phyloP scores from a whole-genome alignment of 1,139 yeast species.

The Geotrichum klebahnii region DNA sequence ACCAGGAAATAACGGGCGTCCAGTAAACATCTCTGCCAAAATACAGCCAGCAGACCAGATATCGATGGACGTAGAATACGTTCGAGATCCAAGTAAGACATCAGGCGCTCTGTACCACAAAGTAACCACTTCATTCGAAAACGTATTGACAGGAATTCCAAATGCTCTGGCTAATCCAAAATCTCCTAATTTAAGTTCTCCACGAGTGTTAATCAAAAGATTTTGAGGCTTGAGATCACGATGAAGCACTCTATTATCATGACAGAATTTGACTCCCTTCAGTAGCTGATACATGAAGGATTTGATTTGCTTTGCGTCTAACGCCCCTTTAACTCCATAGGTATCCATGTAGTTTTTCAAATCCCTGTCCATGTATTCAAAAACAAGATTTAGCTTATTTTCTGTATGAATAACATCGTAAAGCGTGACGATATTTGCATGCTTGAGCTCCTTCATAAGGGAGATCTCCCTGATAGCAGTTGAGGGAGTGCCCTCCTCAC shows the following conservation, averaged over 20 bases:
- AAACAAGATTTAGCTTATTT: slow-evolving; percentile 86
- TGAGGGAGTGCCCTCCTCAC: slow-evolving; percentile 97
- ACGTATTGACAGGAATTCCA: slow-evolving; percentile 96
- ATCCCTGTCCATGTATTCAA: slow-evolving; percentile 91
- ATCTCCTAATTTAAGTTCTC: slow-evolving; percentile 92
- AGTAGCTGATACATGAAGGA: slow-evolving; percentile 89
- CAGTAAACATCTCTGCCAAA: slow-evolving; percentile 96
- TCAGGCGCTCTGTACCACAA: slow-evolving; percentile 99
- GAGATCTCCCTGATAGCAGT: slow-evolving; percentile 97
- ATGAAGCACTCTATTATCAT: slow-evolving; percentile 89
- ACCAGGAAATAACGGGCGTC: slow-evolving; percentile 96
- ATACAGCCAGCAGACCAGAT: slow-evolving; percentile 99
- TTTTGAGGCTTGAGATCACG: slow-evolving; percentile 96
- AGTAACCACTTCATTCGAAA: slow-evolving; percentile 95
- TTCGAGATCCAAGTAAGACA: slow-evolving; percentile 88
- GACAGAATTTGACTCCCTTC: slow-evolving; percentile 90
- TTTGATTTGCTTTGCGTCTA: slow-evolving; percentile 74
- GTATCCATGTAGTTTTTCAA: slow-evolving; percentile 91
- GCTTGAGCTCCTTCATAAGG: slow-evolving; percentile 90
- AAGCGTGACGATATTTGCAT: slow-evolving; percentile 86
- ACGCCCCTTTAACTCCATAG: slow-evolving; percentile 73
- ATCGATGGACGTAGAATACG: slow-evolving; percentile 92
- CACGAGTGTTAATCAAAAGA: slow-evolving; percentile 77
- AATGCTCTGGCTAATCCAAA: slow-evolving; percentile 96
- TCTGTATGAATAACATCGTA: slow-evolving; percentile 97